Base-by-base conservation (phyloP, 805 yeast genomes). In the Cyberlindnera euphorbiae region DNA sequence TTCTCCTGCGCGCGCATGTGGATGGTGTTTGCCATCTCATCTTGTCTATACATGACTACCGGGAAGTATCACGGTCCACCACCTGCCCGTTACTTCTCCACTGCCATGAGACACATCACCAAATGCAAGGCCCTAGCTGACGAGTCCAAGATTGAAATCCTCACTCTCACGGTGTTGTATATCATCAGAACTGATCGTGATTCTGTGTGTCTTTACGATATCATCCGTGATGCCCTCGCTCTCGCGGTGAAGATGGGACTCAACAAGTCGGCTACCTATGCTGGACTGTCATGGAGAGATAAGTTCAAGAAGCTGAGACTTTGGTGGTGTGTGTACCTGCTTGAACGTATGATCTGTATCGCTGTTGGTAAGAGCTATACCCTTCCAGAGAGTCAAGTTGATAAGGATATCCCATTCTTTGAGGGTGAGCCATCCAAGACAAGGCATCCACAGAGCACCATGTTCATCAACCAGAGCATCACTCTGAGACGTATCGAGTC, bases 251-350 rank as follows among this genome's bases (percentile, higher is more conserved):
- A 45, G 22, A 39, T 66, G 28, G 51, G 56, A 11, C 47, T 70
- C 23, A 66, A 70, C 47, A 64, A 60, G 42, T 47, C 58, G 11
- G 50, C 47, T 28, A 46, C 66, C 3, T 69, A 69, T 45, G 38
- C 48, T 27, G 53, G 53, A 22, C 50, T 51, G 11, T 32, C 45
- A 9, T 45, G 51, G 23, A 36, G 47, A 6, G 53, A 50, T 24
- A 52, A 54, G 37, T 66, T 69, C 42, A 62, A 64, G 35, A 68
- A 65, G 48, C 55, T 75, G 56, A 64, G 83, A 44, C 58, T 75
- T 13, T 79, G 79, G 60, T 79, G 84, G 84, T 73, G 80, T 51
- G 71, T 72, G 7, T 79, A 77, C 52, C 49, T 75, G n/a, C 50
- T 76, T 30, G 85, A 79, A 49, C 68, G 82, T 50, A 68, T 77